Conservation (phyloP, 202 grass and related monocot genomes). For the Digitaria exilis region DNA sequence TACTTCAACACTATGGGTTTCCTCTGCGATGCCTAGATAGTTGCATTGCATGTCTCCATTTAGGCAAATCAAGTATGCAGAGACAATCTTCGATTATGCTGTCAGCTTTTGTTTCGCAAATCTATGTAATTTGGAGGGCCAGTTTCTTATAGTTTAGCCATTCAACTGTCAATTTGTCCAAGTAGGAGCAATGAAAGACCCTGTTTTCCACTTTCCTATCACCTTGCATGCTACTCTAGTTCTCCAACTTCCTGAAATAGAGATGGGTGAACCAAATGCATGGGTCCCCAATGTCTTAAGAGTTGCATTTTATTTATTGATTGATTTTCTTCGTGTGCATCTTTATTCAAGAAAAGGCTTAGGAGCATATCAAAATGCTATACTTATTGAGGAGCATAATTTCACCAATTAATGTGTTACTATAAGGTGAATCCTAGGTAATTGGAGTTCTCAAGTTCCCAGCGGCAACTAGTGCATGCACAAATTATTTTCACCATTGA, state of each 20-base stretch:
- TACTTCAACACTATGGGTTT: slow-evolving; percentile 5
- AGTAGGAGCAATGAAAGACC: background rate
- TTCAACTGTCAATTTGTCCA: slow-evolving; percentile 5
- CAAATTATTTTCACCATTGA: slow-evolving; percentile 22
- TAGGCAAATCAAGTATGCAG: slow-evolving; percentile 1
- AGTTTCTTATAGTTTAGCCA: slow-evolving; percentile 22
- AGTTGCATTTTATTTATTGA: background rate
- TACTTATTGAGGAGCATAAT: background rate
- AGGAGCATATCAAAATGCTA: slow-evolving; percentile 19
- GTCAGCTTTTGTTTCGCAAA: slow-evolving; percentile 7
- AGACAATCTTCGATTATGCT: background rate
- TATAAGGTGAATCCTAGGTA: slow-evolving; percentile 6
- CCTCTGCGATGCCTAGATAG: slow-evolving; percentile 1
- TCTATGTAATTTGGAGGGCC: slow-evolving; percentile 8
- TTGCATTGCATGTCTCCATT: background rate
- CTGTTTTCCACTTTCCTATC: background rate
- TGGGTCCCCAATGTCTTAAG: slow-evolving; percentile 7
- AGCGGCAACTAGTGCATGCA: slow-evolving; percentile 5
- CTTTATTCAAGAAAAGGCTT: slow-evolving; percentile 15
- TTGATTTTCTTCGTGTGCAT: background rate
- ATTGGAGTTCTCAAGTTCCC: background rate
- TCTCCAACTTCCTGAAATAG: slow-evolving; percentile 1
- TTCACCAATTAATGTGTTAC: slow-evolving; percentile 7
- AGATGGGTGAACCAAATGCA: background rate
- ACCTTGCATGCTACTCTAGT: slow-evolving; percentile 29